Evolutionary conservation across 2,329 filamentous ascomycete species (phyloP).

Genomic region (Beauveria australis): DNA sequence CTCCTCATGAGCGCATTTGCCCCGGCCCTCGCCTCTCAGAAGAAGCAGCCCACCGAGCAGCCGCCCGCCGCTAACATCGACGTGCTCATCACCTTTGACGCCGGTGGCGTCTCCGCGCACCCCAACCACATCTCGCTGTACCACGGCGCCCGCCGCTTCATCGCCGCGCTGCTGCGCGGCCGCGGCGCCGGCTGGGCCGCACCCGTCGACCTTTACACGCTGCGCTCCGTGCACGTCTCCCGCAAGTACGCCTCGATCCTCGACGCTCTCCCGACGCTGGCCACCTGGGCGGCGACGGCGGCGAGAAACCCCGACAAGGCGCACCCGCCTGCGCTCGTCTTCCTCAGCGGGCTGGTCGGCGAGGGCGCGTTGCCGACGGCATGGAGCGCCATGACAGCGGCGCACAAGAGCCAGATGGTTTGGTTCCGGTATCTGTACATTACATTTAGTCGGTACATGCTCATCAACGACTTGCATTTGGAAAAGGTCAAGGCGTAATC

Average conservation of each 20-base stretch:
- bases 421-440: conserved; percentile 99
- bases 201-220: conserved; percentile 78
- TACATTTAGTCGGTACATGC: conserved; percentile 83
- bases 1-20: conserved; percentile 69
- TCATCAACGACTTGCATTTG: conserved; percentile 74
- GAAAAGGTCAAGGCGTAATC: conserved; percentile 27
- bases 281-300: conserved; percentile 41
- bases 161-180: conserved; percentile 56
- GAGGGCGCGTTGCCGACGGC: conserved; percentile 47
- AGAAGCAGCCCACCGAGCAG: conserved; percentile 23
- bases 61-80: conserved; percentile 55
- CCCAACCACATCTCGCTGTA: conserved; percentile 91
- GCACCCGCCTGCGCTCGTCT: conserved; percentile 55
- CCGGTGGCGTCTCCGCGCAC: conserved; percentile 72
- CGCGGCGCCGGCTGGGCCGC: conserved; percentile 55
- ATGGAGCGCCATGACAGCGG: conserved; percentile 78
- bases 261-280: conserved; percentile 65
- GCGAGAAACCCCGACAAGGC: conserved; percentile 19
- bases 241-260: conserved; percentile 78
- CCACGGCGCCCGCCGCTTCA: conserved; percentile 68
- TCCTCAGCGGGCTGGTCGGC: conserved; percentile 61
- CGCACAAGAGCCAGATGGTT: conserved; percentile 92
- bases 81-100: conserved; percentile 83
- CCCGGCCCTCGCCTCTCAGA: conserved; percentile 43
- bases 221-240: conserved; percentile 61